phyloP scores from a whole-genome alignment of 1,139 yeast species.

The Scheffersomyces segobiensis region DNA sequence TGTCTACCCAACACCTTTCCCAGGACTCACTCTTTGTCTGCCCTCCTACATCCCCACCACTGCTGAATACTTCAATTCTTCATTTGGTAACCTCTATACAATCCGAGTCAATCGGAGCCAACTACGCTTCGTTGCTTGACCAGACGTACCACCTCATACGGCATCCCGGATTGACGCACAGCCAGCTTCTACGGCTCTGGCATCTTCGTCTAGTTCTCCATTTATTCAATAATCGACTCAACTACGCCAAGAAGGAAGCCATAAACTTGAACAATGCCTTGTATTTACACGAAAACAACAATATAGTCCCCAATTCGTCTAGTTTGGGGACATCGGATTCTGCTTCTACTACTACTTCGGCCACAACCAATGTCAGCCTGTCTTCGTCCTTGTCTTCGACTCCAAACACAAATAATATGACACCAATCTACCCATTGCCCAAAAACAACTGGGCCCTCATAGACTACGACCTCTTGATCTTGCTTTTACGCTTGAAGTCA shows the following conservation, averaged over 20 bases:
- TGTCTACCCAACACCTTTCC: not conserved
- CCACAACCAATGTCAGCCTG: not conserved
- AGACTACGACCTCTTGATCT: constrained; percentile 24
- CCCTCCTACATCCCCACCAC: constrained; percentile 9
- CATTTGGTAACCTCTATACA: not conserved
- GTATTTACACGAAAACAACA: constrained; percentile 33
- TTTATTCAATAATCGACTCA: constrained; percentile 30
- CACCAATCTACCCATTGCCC: constrained; percentile 37
- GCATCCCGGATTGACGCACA: constrained; percentile 5
- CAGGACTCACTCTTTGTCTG: constrained; percentile 17
- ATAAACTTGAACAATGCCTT: constrained; percentile 37
- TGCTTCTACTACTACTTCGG: constrained; percentile 1
- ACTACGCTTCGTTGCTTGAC: constrained; percentile 8
- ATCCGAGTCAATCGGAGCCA: not conserved
- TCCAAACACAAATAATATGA: not conserved
- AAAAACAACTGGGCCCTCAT: constrained; percentile 29
- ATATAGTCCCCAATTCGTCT: constrained; percentile 2
- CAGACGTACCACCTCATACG: constrained; percentile 17
- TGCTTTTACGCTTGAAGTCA: constrained; percentile 39
- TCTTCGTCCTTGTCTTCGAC: not conserved
- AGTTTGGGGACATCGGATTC: constrained; percentile 1
- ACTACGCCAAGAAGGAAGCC: constrained; percentile 39
- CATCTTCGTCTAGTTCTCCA: constrained; percentile 36
- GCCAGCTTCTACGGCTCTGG: constrained; percentile 31
- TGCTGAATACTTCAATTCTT: not conserved